phyloP scores from a whole-genome alignment of 345 rosid genomes.

The Lepidium aucheri region DNA sequence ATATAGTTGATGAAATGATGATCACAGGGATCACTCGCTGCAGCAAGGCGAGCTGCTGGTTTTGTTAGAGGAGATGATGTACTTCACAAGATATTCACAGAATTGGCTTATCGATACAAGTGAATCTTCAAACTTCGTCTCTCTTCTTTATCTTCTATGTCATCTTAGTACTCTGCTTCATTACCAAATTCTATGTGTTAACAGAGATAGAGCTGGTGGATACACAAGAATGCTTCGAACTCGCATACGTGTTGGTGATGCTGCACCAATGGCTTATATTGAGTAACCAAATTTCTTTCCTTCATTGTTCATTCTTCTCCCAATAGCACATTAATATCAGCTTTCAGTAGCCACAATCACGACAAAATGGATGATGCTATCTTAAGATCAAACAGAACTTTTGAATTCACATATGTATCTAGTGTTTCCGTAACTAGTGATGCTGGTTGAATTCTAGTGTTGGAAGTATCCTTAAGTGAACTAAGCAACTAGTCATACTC shows the following conservation, averaged over 20 bases:
- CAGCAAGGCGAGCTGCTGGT: constrained; percentile 80
- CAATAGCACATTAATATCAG: not conserved
- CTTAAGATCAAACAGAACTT: not conserved
- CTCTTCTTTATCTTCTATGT: not conserved
- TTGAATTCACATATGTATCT: not conserved
- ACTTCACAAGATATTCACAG: constrained; percentile 85
- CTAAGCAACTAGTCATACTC: not conserved
- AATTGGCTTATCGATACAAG: constrained; percentile 85
- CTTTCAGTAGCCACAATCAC: not conserved
- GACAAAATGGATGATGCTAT: not conserved
- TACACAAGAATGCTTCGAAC: constrained; percentile 85
- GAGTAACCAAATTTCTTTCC: constrained; percentile 40
- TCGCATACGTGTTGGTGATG: constrained; percentile 91
- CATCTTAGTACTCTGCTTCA: not conserved
- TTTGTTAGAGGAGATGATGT: constrained; percentile 94
- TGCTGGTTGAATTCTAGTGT: not conserved
- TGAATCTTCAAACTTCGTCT: constrained; percentile 8
- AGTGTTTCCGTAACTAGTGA: not conserved
- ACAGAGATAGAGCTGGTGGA: constrained; percentile 91
- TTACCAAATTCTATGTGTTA: constrained; percentile 4
- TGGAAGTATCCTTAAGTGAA: not conserved
- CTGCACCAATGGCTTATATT: constrained; percentile 91
- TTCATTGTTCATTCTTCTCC: not conserved
- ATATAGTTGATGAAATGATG: not conserved
- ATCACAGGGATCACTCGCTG: constrained; percentile 66